A percentile compares a stretch with the other conserved stretches of the same genome.
These are phyloP conservation scores for Baorangia bicolor DNA, from an alignment of 768 basidiomycete species.

Conservation along the genomic window DNA sequence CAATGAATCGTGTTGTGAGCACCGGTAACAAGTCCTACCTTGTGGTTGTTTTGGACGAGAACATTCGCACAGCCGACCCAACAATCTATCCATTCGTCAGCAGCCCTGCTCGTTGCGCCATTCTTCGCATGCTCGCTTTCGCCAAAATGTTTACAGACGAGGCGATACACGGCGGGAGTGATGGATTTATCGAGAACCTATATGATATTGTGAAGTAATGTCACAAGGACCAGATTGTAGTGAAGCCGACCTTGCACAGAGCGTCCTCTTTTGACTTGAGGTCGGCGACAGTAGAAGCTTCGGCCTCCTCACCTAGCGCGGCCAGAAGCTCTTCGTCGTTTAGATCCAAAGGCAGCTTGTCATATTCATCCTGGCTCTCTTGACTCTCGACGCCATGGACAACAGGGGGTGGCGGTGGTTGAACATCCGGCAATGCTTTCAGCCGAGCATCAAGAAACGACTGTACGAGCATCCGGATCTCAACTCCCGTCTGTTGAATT, in stretches of 20 bases:
- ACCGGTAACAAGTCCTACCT: constrained; percentile 30
- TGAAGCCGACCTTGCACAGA: constrained; percentile 47
- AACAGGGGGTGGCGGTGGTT: constrained; percentile 33
- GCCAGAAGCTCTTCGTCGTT: constrained; percentile 60
- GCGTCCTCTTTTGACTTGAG: constrained; percentile 44
- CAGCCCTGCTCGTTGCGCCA: constrained; percentile 33
- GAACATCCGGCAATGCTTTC: constrained; percentile 42
- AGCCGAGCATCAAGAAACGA: constrained; percentile 60
- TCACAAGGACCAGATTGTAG: background rate
- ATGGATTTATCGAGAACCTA: constrained; percentile 52
- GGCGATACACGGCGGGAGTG: constrained; percentile 52
- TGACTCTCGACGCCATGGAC: constrained; percentile 41
- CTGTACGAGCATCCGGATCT: constrained; percentile 58
- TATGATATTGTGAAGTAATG: background rate
- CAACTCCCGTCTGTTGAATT: constrained; percentile 43
- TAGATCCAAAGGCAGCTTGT: constrained; percentile 55
- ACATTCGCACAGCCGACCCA: constrained; percentile 74
- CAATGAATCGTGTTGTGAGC: background rate
- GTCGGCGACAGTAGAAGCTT: constrained; percentile 23
- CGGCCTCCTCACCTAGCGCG: constrained; percentile 44
- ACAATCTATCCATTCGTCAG: constrained; percentile 62
- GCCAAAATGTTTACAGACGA: constrained; percentile 50
- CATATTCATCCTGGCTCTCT: constrained; percentile 81
- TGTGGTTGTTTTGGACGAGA: constrained; percentile 49
- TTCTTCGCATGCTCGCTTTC: constrained; percentile 26